Evolutionary conservation across 345 rosid species (phyloP).

Genomic region (Gossypium longicalyx): DNA sequence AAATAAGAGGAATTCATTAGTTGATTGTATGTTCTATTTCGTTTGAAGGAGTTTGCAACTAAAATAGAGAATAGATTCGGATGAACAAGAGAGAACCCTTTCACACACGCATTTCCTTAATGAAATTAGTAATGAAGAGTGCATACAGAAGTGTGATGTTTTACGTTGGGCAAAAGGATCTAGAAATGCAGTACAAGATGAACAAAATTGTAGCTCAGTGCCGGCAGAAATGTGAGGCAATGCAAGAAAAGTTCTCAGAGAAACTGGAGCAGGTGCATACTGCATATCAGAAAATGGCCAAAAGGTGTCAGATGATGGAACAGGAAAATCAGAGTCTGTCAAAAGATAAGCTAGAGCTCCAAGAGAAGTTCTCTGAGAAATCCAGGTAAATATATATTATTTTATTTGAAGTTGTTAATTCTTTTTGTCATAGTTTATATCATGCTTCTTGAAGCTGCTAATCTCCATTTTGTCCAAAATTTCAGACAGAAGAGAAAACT

Average conservation of each 20-base stretch:
- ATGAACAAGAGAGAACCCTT: slow-evolving; percentile 9
- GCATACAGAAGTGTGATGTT: slow-evolving; percentile 92
- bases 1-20: background rate
- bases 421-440: background rate
- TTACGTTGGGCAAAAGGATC: slow-evolving; percentile 76
- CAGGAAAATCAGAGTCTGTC: slow-evolving; percentile 78
- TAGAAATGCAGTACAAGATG: slow-evolving; percentile 94
- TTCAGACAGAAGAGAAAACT: slow-evolving; percentile 95
- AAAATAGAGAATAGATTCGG: background rate
- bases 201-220: slow-evolving; percentile 74
- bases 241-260: slow-evolving; percentile 92
- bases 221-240: slow-evolving; percentile 82
- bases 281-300: slow-evolving; percentile 87
- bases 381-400: slow-evolving; percentile 49
- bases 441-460: slow-evolving; percentile 14
- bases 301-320: slow-evolving; percentile 89
- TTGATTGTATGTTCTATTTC: slow-evolving; percentile 4
- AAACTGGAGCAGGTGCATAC: slow-evolving; percentile 87
- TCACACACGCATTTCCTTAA: slow-evolving; percentile 34
- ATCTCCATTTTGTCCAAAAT: slow-evolving; percentile 8
- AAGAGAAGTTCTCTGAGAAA: slow-evolving; percentile 91
- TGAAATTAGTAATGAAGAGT: slow-evolving; percentile 78
- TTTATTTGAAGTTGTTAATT: slow-evolving; percentile 11
- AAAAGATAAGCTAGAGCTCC: slow-evolving; percentile 94
- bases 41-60: background rate